These are phyloP conservation scores for Suillus paluster DNA, from an alignment of 768 basidiomycete species.

Conservation along the genomic window DNA sequence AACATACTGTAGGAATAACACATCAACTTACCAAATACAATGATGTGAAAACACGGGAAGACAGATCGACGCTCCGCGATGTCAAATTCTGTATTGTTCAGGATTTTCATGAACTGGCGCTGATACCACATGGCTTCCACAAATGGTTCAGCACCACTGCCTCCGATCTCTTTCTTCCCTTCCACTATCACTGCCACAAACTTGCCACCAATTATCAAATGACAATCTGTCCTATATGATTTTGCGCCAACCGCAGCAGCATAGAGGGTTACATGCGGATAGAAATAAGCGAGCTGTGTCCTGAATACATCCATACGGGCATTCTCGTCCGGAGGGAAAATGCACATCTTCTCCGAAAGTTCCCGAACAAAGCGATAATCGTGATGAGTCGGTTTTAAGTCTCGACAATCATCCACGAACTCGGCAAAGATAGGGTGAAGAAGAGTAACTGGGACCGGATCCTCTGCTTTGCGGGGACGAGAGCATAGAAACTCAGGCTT, in stretches of 20 bases:
- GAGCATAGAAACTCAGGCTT: too few species aligned
- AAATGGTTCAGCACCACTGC: slow-evolving; percentile 25
- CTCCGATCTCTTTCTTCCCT: slow-evolving; percentile 25
- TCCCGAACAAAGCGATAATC: slow-evolving; percentile 17
- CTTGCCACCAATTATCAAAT: slow-evolving; percentile 5
- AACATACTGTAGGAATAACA: not conserved
- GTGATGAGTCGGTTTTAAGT: not conserved
- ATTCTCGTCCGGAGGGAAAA: slow-evolving; percentile 18
- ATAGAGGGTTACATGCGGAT: slow-evolving; percentile 16
- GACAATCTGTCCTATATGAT: not conserved
- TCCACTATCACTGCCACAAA: slow-evolving; percentile 21
- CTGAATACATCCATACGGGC: slow-evolving; percentile 5
- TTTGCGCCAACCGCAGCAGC: slow-evolving; percentile 15
- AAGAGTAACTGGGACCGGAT: slow-evolving; percentile 8
- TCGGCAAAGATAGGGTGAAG: slow-evolving; percentile 9
- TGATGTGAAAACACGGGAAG: not conserved
- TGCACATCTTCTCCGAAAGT: slow-evolving; percentile 23
- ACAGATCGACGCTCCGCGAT: not conserved
- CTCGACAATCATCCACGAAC: slow-evolving; percentile 13
- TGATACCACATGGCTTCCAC: slow-evolving; percentile 24
- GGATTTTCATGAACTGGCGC: slow-evolving; percentile 9
- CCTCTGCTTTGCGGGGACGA: not conserved
- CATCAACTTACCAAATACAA: slow-evolving; percentile 7
- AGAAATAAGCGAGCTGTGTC: slow-evolving; percentile 11
- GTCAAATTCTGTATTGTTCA: not conserved